phyloP scores from a whole-genome alignment of 352 stramenopile species.

The Achlya hypogyna region DNA sequence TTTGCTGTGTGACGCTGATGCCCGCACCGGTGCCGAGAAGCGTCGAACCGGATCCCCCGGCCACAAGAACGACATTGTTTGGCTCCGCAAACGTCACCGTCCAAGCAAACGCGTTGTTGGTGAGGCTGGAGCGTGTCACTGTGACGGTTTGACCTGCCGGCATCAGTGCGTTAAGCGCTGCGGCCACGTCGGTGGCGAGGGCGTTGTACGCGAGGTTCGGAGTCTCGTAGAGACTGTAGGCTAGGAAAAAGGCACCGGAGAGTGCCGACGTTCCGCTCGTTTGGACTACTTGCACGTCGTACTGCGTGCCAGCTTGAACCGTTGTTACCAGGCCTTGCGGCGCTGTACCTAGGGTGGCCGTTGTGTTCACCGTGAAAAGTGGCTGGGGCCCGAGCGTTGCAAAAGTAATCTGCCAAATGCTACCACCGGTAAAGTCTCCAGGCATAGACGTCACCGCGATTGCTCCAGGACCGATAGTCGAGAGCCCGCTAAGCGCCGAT shows the following conservation, averaged over 20 bases:
- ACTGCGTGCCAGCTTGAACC: conserved; percentile 19
- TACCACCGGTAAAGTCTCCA: conserved; percentile 21
- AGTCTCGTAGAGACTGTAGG: conserved; percentile 25
- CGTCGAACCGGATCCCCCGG: background rate
- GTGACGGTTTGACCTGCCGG: conserved; percentile 22
- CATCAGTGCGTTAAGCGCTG: conserved; percentile 24
- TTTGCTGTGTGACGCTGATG: background rate
- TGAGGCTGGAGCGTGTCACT: background rate
- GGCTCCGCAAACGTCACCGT: conserved; percentile 17
- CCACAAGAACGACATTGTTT: background rate
- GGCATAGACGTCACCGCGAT: background rate
- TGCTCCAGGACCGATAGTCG: background rate
- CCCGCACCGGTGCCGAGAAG: background rate
- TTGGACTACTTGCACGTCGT: conserved; percentile 29
- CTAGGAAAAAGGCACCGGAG: conserved; percentile 27
- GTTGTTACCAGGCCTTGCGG: background rate
- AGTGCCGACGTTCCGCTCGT: conserved; percentile 19
- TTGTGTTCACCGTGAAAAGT: conserved; percentile 18
- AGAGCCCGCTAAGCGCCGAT: conserved; percentile 15
- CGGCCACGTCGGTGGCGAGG: conserved; percentile 23
- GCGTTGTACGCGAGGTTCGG: conserved; percentile 24
- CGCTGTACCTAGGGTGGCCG: background rate
- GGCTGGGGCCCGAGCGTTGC: background rate
- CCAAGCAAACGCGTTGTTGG: conserved; percentile 19
- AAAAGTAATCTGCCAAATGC: conserved; percentile 26